Percentiles rank a stretch among this genome's conserved stretches.
Conservation (phyloP, 1,284 basidiomycete genomes). For the Naganishia liquefaciens region DNA sequence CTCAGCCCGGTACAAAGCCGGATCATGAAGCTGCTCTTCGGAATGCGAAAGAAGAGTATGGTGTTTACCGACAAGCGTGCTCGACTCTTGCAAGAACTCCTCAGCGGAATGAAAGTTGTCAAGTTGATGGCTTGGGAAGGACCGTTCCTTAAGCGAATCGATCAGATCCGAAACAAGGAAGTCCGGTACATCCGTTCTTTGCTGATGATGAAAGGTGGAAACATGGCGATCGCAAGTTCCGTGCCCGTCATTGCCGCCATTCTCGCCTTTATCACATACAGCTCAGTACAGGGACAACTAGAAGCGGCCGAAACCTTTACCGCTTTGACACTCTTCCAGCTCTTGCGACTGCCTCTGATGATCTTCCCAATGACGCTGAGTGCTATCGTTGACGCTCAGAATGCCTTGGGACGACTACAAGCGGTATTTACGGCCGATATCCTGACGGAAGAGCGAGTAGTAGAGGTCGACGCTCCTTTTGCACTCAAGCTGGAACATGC, state of each 20-base stretch:
- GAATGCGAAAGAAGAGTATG: conserved; percentile 74
- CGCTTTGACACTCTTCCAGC: conserved; percentile 74
- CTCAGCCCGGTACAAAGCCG: conserved; percentile 65
- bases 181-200: conserved; percentile 75
- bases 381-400: conserved; percentile 73
- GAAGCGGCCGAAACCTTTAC: conserved; percentile 71
- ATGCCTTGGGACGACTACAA: conserved; percentile 68
- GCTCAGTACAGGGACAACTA: conserved; percentile 24
- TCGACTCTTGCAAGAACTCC: conserved; percentile 61
- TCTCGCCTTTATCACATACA: conserved; percentile 80
- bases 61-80: conserved; percentile 69
- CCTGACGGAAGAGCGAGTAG: conserved; percentile 57
- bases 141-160: conserved; percentile 69
- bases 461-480: conserved; percentile 57
- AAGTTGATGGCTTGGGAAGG: conserved; percentile 66
- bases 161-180: conserved; percentile 71
- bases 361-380: conserved; percentile 68
- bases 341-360: conserved; percentile 53
- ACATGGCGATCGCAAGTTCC: conserved; percentile 59
- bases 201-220: conserved; percentile 68
- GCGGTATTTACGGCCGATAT: conserved; percentile 77
- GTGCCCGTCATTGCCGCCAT: conserved; percentile 80
- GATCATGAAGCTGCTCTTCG: conserved; percentile 75
- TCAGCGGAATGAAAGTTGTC: conserved; percentile 84
- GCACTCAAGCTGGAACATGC: conserved; percentile 69